Evolutionary conservation across 1,139 yeast genomes (phyloP).

Genomic region (Saccharomyces hybrid): DNA sequence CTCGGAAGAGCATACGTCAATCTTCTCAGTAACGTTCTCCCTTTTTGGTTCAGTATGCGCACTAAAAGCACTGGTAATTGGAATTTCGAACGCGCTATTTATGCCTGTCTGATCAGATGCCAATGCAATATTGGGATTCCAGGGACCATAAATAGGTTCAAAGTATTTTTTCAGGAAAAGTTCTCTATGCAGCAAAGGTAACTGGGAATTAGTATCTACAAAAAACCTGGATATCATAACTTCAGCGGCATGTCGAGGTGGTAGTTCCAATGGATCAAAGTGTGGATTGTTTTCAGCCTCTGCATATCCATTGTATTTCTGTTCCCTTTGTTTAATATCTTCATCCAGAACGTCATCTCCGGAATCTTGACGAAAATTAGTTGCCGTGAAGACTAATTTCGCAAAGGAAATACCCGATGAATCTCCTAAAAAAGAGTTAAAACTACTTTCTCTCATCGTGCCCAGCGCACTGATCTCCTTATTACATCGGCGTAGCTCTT

Average conservation of each 20-base stretch:
- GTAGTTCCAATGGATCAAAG: constrained; percentile 36
- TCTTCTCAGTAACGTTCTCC: constrained; percentile 2
- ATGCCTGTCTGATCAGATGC: constrained; percentile 56
- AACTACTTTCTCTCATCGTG: constrained; percentile 26
- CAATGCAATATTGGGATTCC: constrained; percentile 47
- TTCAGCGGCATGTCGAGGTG: constrained; percentile 66
- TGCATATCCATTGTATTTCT: constrained; percentile 16
- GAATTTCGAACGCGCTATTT: constrained; percentile 31
- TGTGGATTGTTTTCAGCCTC: constrained; percentile 12
- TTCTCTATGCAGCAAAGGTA: constrained; percentile 78
- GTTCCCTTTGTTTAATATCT: constrained; percentile 21
- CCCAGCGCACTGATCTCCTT: constrained; percentile 18
- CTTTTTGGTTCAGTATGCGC: neutral
- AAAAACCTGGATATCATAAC: constrained; percentile 60
- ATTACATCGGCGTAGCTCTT: constrained; percentile 21
- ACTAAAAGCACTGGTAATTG: constrained; percentile 1
- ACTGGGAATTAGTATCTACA: constrained; percentile 71
- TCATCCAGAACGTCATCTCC: constrained; percentile 17
- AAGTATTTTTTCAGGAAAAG: constrained; percentile 58
- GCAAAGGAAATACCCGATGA: constrained; percentile 67
- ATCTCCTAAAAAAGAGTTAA: constrained; percentile 42
- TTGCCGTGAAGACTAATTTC: constrained; percentile 66
- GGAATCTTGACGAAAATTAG: constrained; percentile 45
- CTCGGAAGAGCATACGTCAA: neutral
- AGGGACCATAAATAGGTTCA: constrained; percentile 66